phyloP scores from a whole-genome alignment of 1,284 basidiomycete genomes.

The Quambalaria eucalypti region DNA sequence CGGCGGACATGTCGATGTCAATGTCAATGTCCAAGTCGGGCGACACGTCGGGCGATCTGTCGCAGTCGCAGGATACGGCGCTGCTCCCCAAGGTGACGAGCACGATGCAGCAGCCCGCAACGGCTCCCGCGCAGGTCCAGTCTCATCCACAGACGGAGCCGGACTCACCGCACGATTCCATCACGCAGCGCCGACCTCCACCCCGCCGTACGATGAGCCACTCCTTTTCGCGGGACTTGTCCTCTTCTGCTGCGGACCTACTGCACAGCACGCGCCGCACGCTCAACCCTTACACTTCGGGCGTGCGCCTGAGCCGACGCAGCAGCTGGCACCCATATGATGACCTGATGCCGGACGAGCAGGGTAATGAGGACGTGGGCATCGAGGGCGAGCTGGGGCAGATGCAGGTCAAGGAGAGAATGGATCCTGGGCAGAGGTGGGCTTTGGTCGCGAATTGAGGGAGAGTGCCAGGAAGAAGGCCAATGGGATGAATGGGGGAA shows the following conservation, averaged over 20 bases:
- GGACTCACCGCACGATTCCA: no score
- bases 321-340: slow-evolving; percentile 39
- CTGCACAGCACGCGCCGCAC: neutral
- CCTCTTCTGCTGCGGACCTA: neutral
- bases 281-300: neutral
- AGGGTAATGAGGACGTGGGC: slow-evolving; percentile 44
- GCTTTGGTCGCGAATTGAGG: neutral
- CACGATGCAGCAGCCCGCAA: neutral
- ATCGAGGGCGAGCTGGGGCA: slow-evolving; percentile 41
- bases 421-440: neutral
- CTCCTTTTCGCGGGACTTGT: neutral
- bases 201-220: no score
- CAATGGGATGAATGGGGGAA: no score
- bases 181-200: no score
- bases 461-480: no score
- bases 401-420: slow-evolving; percentile 28
- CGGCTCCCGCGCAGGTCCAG: neutral
- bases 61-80: neutral
- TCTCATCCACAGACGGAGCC: no score
- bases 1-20: no score
- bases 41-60: neutral
- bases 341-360: slow-evolving; percentile 38
- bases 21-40: no score
- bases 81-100: neutral
- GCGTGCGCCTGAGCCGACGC: slow-evolving; percentile 11